Evolutionary conservation across 2,329 filamentous ascomycete species (phyloP).

Genomic region (Neofusicoccum kwambonambiense): DNA sequence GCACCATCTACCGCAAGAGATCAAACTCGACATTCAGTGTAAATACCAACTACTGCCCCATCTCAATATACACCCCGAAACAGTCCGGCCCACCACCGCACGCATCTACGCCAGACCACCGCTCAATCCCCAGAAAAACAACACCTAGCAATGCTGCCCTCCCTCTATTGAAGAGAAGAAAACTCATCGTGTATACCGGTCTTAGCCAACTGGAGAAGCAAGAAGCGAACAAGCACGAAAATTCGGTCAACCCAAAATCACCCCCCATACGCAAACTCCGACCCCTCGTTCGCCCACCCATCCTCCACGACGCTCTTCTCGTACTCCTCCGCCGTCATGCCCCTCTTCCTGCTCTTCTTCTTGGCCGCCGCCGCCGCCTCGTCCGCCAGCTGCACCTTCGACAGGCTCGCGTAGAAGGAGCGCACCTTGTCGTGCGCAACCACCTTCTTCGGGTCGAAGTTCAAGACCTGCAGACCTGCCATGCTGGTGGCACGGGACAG

Average conservation of each 20-base stretch:
- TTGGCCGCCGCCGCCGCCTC: slow-evolving; percentile 30
- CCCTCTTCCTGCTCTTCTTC: slow-evolving; percentile 5
- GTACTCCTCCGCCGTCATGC: slow-evolving; percentile 29
- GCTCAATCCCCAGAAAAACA: no score
- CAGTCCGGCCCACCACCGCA: no score
- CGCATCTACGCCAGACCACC: no score
- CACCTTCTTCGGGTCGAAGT: slow-evolving; percentile 87
- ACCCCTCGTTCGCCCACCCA: slow-evolving; percentile 19
- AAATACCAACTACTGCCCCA: no score
- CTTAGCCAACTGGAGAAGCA: no score
- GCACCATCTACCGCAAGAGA: no score
- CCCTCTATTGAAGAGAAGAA: no score
- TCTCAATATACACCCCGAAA: no score
- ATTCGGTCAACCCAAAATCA: not conserved
- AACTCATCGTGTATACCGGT: no score
- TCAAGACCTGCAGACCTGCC: slow-evolving; percentile 79
- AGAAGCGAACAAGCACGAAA: not conserved
- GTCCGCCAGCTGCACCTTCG: slow-evolving; percentile 59
- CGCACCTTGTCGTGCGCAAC: slow-evolving; percentile 89
- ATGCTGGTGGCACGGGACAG: slow-evolving; percentile 89
- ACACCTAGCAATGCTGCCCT: no score
- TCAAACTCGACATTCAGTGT: no score
- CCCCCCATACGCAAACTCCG: slow-evolving; percentile 14
- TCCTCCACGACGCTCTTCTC: slow-evolving; percentile 29
- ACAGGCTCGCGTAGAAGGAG: slow-evolving; percentile 80